Conservation (phyloP, 768 basidiomycete genomes). For the Podaxis sp. region DNA sequence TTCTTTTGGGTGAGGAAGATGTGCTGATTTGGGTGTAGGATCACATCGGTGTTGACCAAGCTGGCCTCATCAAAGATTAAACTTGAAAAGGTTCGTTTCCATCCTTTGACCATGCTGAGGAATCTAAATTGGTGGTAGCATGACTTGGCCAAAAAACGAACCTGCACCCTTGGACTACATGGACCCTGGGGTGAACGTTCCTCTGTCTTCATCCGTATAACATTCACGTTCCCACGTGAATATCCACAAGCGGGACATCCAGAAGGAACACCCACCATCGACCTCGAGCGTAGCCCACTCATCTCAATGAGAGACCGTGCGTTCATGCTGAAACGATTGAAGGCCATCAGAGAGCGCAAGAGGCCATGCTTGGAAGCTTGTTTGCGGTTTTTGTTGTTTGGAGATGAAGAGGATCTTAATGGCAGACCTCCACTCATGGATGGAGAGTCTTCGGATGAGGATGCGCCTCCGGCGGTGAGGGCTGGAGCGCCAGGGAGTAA, state of each 20-base stretch:
- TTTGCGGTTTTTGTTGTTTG: constrained; percentile 75
- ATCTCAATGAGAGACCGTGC: constrained; percentile 77
- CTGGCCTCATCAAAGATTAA: constrained; percentile 70
- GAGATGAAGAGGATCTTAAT: constrained; percentile 53
- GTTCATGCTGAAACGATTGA: constrained; percentile 74
- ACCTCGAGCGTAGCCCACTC: constrained; percentile 79
- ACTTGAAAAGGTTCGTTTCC: constrained; percentile 69
- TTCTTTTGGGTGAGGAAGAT: not conserved
- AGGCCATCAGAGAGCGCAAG: constrained; percentile 65
- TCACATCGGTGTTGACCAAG: constrained; percentile 69
- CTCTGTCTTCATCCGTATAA: constrained; percentile 82
- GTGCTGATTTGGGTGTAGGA: constrained; percentile 40
- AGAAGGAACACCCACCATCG: constrained; percentile 67
- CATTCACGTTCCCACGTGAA: constrained; percentile 83
- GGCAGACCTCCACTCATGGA: constrained; percentile 37
- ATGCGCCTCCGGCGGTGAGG: constrained; percentile 25
- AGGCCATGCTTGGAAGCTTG: constrained; percentile 86
- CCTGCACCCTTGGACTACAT: constrained; percentile 81
- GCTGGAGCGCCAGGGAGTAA: constrained; percentile 24
- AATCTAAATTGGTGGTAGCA: constrained; percentile 37
- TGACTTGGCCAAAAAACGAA: constrained; percentile 69
- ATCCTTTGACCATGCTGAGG: not conserved
- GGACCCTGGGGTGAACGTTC: constrained; percentile 91
- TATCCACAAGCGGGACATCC: constrained; percentile 71
- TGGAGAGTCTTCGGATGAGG: constrained; percentile 68